Percentiles rank a stretch among this genome's conserved stretches.
These are phyloP conservation scores for Eucalyptus victrix DNA, from an alignment of 345 rosid species.

Conservation along the genomic window DNA sequence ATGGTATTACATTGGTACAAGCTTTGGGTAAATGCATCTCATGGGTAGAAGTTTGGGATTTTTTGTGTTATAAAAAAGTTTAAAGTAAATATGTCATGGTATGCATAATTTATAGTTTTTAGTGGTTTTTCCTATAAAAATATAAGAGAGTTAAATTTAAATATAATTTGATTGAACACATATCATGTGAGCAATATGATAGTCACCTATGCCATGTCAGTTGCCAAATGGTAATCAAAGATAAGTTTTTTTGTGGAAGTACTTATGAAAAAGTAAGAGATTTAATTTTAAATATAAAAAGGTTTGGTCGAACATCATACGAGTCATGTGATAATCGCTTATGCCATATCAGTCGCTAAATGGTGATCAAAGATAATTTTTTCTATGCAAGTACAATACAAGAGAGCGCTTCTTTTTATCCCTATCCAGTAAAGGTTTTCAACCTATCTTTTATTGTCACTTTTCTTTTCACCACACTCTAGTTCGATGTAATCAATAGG, in stretches of 20 bases:
- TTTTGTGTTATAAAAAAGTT: too few relatives aligned
- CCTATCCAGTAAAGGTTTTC: background rate
- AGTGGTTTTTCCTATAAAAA: background rate
- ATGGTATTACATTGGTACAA: background rate
- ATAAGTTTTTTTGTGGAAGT: background rate
- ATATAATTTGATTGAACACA: background rate
- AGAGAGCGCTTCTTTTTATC: background rate
- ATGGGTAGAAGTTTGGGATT: too few relatives aligned
- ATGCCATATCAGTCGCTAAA: background rate
- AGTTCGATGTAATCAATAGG: background rate
- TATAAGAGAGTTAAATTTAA: background rate
- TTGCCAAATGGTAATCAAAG: background rate
- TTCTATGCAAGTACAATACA: background rate
- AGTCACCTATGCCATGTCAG: background rate
- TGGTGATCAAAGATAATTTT: background rate
- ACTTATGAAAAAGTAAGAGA: background rate
- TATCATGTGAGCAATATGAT: background rate
- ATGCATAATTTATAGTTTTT: too few relatives aligned
- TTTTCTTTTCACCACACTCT: background rate
- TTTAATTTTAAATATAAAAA: background rate
- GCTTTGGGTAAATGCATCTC: background rate
- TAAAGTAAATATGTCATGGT: too few relatives aligned
- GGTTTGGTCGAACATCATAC: background rate
- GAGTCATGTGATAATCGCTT: background rate
- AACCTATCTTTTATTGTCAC: background rate